phyloP scores from a whole-genome alignment of 805 yeast species.

The Wickerhamia fluorescens region DNA sequence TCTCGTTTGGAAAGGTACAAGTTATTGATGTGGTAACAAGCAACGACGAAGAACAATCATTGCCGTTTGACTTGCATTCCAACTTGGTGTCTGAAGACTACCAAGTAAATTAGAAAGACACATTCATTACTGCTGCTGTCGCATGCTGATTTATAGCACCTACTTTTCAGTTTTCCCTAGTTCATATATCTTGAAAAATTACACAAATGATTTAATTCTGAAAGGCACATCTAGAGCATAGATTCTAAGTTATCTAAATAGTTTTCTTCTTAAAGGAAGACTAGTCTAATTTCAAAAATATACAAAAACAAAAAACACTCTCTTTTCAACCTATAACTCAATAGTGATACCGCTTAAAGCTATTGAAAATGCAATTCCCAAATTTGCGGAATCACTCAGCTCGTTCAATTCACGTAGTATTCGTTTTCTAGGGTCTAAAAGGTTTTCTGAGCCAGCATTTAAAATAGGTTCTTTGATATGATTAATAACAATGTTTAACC shows the following conservation, averaged over 20 bases:
- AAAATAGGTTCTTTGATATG: constrained; percentile 44
- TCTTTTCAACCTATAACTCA: constrained; percentile 8
- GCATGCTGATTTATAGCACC: too few species aligned
- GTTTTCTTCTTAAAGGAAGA: too few species aligned
- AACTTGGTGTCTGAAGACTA: constrained; percentile 54
- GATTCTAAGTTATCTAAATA: too few species aligned
- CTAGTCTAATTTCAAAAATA: too few species aligned
- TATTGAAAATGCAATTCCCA: constrained; percentile 44
- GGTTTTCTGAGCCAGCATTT: constrained; percentile 30
- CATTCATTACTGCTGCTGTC: too few species aligned
- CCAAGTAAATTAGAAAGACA: constrained; percentile 28
- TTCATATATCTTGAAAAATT: too few species aligned
- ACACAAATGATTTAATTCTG: too few species aligned
- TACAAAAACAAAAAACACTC: neutral
- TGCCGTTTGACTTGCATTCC: constrained; percentile 64
- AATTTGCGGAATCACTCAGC: constrained; percentile 23
- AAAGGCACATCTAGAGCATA: too few species aligned
- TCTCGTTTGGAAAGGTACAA: constrained; percentile 58
- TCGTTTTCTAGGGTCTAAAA: constrained; percentile 46
- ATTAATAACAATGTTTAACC: constrained; percentile 41
- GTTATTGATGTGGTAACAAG: constrained; percentile 51
- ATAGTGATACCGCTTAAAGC: constrained; percentile 52
- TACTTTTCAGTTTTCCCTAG: too few species aligned
- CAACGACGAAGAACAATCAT: constrained; percentile 44
- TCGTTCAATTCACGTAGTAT: constrained; percentile 44